Evolutionary conservation across 257 asterid genomes (phyloP).

Genomic region (Craterostigma plantagineum): DNA sequence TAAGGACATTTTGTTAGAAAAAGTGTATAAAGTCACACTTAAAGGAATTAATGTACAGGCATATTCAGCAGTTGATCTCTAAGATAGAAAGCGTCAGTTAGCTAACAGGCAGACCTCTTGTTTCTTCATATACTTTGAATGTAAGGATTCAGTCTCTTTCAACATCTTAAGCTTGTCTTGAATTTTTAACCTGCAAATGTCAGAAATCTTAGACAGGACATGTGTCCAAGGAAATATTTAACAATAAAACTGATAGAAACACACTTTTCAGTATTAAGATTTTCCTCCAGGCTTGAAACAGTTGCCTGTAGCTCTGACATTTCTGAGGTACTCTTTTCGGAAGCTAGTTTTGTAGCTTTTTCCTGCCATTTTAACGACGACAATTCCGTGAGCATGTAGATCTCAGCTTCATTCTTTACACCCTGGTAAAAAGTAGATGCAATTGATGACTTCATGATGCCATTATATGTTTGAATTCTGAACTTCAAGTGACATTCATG

Average conservation of each 20-base stretch:
- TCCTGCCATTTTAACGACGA: conserved; percentile 86
- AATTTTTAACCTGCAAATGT: conserved; percentile 59
- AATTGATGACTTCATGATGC: conserved; percentile 1
- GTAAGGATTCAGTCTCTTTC: conserved; percentile 72
- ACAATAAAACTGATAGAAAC: too few species aligned
- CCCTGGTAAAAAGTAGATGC: conserved; percentile 20
- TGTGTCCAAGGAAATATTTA: not conserved
- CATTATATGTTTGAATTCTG: conserved; percentile 1
- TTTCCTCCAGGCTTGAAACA: conserved; percentile 49
- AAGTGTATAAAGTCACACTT: not conserved
- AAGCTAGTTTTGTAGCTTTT: conserved; percentile 65
- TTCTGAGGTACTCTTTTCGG: conserved; percentile 47
- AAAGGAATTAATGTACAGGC: not conserved
- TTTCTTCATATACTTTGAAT: conserved; percentile 43
- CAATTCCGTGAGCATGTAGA: conserved; percentile 82
- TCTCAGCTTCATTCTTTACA: conserved; percentile 91
- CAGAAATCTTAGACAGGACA: conserved; percentile 2
- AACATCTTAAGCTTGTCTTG: conserved; percentile 35
- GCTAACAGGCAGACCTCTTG: conserved; percentile 51
- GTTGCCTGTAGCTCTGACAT: conserved; percentile 35
- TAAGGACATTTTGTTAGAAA: not conserved
- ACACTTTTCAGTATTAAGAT: conserved; percentile 60
- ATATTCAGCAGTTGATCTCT: too few species aligned
- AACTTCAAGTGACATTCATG: conserved; percentile 4
- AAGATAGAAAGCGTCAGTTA: too few species aligned